These are phyloP conservation scores for Nothophoma quercina DNA, from an alignment of 2,329 filamentous ascomycete species.

Conservation along the genomic window DNA sequence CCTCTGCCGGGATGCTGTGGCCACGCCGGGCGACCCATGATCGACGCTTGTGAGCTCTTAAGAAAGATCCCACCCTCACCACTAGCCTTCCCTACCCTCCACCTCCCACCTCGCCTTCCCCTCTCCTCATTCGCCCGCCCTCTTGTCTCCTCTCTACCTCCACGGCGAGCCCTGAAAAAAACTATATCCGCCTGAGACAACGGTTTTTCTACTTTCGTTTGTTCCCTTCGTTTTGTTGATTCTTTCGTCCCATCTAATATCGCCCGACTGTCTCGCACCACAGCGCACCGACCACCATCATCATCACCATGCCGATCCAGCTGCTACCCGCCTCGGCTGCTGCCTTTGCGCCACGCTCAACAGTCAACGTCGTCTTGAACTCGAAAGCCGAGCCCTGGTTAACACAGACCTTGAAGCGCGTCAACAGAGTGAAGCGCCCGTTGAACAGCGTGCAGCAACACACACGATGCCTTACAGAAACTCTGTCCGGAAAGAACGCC, in stretches of 20 bases:
- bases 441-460: slow-evolving; percentile 97
- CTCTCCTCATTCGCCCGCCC: slow-evolving; percentile 51
- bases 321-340: slow-evolving; percentile 94
- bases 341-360: slow-evolving; percentile 92
- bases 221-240: slow-evolving; percentile 39
- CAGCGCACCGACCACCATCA: slow-evolving; percentile 52
- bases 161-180: slow-evolving; percentile 47
- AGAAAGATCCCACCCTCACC: slow-evolving; percentile 47
- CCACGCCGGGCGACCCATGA: slow-evolving; percentile 44
- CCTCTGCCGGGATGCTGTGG: slow-evolving; percentile 45
- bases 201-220: slow-evolving; percentile 44
- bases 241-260: slow-evolving; percentile 47
- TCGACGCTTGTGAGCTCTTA: slow-evolving; percentile 48
- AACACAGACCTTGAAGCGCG: slow-evolving; percentile 93
- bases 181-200: slow-evolving; percentile 48
- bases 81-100: slow-evolving; percentile 50
- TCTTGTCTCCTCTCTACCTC: slow-evolving; percentile 44
- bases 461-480: slow-evolving; percentile 93
- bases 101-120: slow-evolving; percentile 53
- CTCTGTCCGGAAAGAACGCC: slow-evolving; percentile 84
- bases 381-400: slow-evolving; percentile 96
- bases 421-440: slow-evolving; percentile 95
- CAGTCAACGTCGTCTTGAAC: slow-evolving; percentile 92
- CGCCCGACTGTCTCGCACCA: slow-evolving; percentile 39
- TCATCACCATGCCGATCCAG: slow-evolving; percentile 83